Conservation (phyloP, 2,329 filamentous ascomycete species). For the Monosporascus cannonballus region DNA sequence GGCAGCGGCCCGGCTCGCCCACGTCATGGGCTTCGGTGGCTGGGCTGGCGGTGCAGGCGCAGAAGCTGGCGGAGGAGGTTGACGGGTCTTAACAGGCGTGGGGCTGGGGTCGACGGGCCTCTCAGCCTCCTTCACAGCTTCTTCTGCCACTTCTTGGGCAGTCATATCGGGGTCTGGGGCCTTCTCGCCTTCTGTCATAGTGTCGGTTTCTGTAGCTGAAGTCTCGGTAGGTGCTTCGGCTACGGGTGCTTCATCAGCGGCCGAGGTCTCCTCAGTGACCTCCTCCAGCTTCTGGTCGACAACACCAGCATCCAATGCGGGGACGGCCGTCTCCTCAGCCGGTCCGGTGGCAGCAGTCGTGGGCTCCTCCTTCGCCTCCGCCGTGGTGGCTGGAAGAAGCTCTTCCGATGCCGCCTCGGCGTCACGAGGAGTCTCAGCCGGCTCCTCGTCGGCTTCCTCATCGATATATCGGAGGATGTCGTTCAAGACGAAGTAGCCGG, state of each 20-base stretch:
- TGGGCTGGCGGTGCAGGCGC: slow-evolving; percentile 37
- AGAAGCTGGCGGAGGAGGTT: slow-evolving; percentile 49
- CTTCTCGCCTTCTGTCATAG: slow-evolving; percentile 20
- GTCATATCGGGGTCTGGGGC: slow-evolving; percentile 44
- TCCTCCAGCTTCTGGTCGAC: slow-evolving; percentile 76
- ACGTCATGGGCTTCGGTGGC: slow-evolving; percentile 60
- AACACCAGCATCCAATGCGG: slow-evolving; percentile 35
- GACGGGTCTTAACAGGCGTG: slow-evolving; percentile 43
- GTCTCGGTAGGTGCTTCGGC: background rate
- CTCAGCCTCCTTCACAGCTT: slow-evolving; percentile 52
- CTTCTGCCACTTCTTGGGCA: slow-evolving; percentile 46
- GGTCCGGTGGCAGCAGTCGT: slow-evolving; percentile 26
- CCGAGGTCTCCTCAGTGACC: slow-evolving; percentile 34
- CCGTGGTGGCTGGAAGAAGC: slow-evolving; percentile 19
- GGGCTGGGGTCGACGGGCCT: slow-evolving; percentile 60
- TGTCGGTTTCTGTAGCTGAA: slow-evolving; percentile 22
- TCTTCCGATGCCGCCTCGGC: slow-evolving; percentile 19
- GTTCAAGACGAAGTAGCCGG: slow-evolving; percentile 96
- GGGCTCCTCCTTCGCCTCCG: slow-evolving; percentile 27
- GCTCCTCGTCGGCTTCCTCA: slow-evolving; percentile 72
- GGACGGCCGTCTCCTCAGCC: slow-evolving; percentile 28
- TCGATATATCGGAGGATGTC: slow-evolving; percentile 93
- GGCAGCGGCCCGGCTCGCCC: slow-evolving; percentile 65
- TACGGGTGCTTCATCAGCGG: slow-evolving; percentile 32
- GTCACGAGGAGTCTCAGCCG: slow-evolving; percentile 36